These are phyloP conservation scores for Vicia faba DNA, from an alignment of 306 rosid genomes.

Conservation along the genomic window DNA sequence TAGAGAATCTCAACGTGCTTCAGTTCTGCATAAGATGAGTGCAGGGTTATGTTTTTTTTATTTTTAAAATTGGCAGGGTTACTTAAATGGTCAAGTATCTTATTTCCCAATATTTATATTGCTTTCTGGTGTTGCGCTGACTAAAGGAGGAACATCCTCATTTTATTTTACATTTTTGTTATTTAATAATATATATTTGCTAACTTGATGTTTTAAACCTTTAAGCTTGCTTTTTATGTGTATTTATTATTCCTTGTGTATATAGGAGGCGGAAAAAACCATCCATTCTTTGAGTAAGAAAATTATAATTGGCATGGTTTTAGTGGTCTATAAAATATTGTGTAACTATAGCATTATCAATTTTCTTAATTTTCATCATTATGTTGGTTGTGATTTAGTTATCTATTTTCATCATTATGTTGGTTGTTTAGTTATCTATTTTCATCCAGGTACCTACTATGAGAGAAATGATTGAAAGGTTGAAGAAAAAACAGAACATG, in stretches of 20 bases:
- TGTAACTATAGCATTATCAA: constrained; percentile 1
- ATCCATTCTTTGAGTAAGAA: not conserved
- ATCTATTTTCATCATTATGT: constrained; percentile 30
- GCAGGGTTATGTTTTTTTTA: not conserved
- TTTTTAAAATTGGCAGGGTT: too few species aligned
- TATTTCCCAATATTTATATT: constrained; percentile 4
- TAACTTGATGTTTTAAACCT: constrained; percentile 32
- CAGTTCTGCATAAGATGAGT: constrained; percentile 26
- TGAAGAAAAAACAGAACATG: constrained; percentile 81
- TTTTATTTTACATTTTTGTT: not conserved
- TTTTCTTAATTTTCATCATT: constrained; percentile 28
- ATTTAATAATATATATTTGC: not conserved
- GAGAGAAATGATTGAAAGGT: constrained; percentile 75
- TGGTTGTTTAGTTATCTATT: constrained; percentile 32
- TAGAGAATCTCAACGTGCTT: constrained; percentile 2
- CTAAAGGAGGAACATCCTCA: not conserved
- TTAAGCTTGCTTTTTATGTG: constrained; percentile 17
- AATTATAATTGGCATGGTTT: constrained; percentile 8
- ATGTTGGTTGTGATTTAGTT: constrained; percentile 34
- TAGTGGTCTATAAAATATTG: constrained; percentile 8
- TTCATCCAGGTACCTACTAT: constrained; percentile 72
- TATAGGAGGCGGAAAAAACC: not conserved
- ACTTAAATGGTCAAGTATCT: constrained; percentile 18
- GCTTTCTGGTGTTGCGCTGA: constrained; percentile 21
- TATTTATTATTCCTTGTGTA: not conserved